Conservation (phyloP, 1,284 basidiomycete genomes). For the Thecaphora frezii region DNA sequence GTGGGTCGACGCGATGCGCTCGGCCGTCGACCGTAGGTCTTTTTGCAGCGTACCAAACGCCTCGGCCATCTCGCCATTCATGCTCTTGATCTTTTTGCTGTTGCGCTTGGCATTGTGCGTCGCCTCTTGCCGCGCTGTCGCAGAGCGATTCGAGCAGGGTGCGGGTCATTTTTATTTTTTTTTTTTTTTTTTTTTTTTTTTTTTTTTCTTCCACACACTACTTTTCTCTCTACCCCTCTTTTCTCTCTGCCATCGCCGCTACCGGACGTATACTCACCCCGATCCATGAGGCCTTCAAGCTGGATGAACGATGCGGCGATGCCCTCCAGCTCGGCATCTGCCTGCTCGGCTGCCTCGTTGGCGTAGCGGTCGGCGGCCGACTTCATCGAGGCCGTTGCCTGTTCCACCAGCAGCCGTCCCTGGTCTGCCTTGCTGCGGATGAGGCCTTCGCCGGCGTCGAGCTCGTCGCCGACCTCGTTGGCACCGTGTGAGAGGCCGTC, state of each 20-base stretch:
- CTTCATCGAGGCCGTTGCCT: neutral
- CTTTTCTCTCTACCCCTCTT: too few relatives aligned
- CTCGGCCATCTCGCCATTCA: slow-evolving; percentile 25
- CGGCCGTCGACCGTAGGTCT: slow-evolving; percentile 4
- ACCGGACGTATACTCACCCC: neutral
- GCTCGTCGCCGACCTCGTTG: neutral
- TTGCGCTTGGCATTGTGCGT: slow-evolving; percentile 20
- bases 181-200: too few relatives aligned
- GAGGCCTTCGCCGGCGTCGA: neutral
- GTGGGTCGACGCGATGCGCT: slow-evolving; percentile 3
- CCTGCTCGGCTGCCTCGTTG: neutral
- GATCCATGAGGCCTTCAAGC: neutral
- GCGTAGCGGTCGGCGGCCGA: neutral
- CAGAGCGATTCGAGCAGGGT: slow-evolving; percentile 5
- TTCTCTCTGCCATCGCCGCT: too few relatives aligned
- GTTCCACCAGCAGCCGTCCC: neutral
- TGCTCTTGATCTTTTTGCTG: slow-evolving; percentile 23
- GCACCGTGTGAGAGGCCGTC: slow-evolving; percentile 8
- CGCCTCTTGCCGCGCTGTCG: slow-evolving; percentile 11
- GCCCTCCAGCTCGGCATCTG: neutral
- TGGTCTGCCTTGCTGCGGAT: neutral
- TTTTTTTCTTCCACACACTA: too few relatives aligned
- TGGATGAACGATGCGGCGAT: neutral
- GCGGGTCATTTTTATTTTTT: too few relatives aligned
- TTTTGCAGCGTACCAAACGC: slow-evolving; percentile 11